Base-by-base conservation (phyloP, 1,284 basidiomycete species). In the Jaminaea rosea region DNA sequence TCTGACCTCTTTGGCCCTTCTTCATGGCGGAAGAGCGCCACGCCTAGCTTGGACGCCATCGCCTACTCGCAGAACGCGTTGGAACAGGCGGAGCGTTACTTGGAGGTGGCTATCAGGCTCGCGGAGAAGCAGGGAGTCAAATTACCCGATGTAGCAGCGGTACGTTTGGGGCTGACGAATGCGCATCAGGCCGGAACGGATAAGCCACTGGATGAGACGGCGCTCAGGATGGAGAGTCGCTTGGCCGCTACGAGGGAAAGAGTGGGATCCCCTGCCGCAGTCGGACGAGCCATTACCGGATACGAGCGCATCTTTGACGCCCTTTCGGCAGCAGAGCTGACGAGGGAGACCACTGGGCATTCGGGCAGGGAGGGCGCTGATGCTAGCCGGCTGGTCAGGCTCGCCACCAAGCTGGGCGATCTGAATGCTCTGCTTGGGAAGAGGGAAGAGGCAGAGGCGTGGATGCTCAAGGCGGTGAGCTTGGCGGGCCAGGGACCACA, bases 351-450 rank as follows among this genome's bases (percentile, higher is more conserved):
- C 7, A 50, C 31, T 15, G 26, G 26, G n/a, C n/a, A 32, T 6
- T 39, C 52, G 6, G 52, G 50, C 8, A 36, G 52, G 27, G 37
- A 36, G 11, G n/a, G n/a, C 4, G 31, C 47, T 27, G 29, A 29
- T 8, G 17, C 50, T 13, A 47, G 46, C n/a, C 50, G 48, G 46
- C 41, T 59, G 23, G 66, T 67, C 0, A 45, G 62, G 17, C 47
- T 68, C 1, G 64, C 66, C 4, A 64, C 58, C n/a, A 67, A 67
- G 50, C n/a, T 68, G 17, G 66, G 60, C 15, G 59, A 61, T 37
- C 50, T 68, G 3, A 49, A 63, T 46, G 41, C 49, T 11, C 47
- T 56, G 9, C 26, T 63, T 5, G 59, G 53, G 2, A 21, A 49
- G 28, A 50, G 49, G 23, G 46, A 37, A 1, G 56, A 64, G 17